These are phyloP conservation scores for Zalaria obscura DNA, from an alignment of 2,329 filamentous ascomycete species.

Conservation along the genomic window DNA sequence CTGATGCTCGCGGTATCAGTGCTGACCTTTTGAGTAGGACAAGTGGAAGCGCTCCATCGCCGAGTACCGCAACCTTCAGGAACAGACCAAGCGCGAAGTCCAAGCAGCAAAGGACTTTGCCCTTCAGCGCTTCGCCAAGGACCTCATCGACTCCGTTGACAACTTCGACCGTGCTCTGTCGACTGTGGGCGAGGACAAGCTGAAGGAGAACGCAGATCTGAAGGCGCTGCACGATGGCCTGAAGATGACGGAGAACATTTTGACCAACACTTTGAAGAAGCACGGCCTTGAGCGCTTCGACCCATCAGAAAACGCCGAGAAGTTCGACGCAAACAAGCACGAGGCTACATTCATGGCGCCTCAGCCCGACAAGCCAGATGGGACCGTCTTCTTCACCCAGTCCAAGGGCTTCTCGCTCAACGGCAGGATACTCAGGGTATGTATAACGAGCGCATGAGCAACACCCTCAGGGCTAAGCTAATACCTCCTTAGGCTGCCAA, in stretches of 20 bases:
- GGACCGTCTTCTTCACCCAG: constrained; percentile 81
- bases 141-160: constrained; percentile 88
- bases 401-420: constrained; percentile 94
- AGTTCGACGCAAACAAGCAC: constrained; percentile 93
- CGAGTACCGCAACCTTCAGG: constrained; percentile 96
- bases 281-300: constrained; percentile 86
- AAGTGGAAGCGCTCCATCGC: constrained; percentile 87
- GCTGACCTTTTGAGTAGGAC: constrained; percentile 44
- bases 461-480: background rate
- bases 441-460: background rate
- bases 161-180: constrained; percentile 88
- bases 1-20: background rate
- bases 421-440: constrained; percentile 63
- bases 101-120: constrained; percentile 81
- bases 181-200: constrained; percentile 63
- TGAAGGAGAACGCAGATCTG: constrained; percentile 59
- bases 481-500: constrained; percentile 52
- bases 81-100: constrained; percentile 82
- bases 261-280: constrained; percentile 80
- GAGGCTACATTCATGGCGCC: constrained; percentile 94
- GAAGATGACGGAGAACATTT: constrained; percentile 85
- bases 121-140: constrained; percentile 85
- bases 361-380: constrained; percentile 75
- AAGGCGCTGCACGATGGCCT: constrained; percentile 72
- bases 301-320: constrained; percentile 55